A percentile compares a stretch with the other conserved stretches of the same genome.
Evolutionary conservation across 2,329 filamentous ascomycete genomes (phyloP).

Genomic region (Incumbomyces lentus): DNA sequence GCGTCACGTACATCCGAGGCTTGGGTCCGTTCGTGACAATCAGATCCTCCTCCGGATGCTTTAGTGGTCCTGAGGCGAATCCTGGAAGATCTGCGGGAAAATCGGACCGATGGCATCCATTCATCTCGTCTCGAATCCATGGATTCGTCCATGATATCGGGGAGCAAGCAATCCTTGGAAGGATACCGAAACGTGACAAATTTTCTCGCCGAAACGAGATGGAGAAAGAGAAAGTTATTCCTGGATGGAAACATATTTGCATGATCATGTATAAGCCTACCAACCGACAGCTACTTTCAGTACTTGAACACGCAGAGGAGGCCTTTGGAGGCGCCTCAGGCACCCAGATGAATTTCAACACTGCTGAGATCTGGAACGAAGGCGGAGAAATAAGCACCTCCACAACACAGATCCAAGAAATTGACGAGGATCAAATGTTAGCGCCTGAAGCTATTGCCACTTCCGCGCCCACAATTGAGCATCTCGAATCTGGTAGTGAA

Average conservation of each 20-base stretch:
- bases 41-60: neutral
- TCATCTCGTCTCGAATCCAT: conserved; percentile 21
- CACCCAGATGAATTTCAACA: conserved; percentile 8
- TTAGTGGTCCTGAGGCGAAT: neutral
- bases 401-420: neutral
- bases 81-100: neutral
- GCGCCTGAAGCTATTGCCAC: neutral
- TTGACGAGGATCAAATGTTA: neutral
- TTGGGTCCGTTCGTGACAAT: conserved; percentile 16
- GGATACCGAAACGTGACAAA: neutral
- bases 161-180: conserved; percentile 2
- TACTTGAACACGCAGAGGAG: conserved; percentile 16
- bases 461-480: neutral
- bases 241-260: conserved; percentile 29
- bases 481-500: neutral
- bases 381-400: neutral
- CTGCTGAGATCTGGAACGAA: conserved; percentile 2
- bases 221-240: conserved; percentile 22
- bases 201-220: neutral
- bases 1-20: conserved; percentile 13
- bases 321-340: conserved; percentile 14
- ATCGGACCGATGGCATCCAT: conserved; percentile 16
- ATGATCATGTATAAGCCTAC: conserved; percentile 27
- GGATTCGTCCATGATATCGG: conserved; percentile 28
- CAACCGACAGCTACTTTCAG: conserved; percentile 14